Evolutionary conservation across 495 filamentous ascomycete genomes (phyloP).

Genomic region (Penicillium lividum): DNA sequence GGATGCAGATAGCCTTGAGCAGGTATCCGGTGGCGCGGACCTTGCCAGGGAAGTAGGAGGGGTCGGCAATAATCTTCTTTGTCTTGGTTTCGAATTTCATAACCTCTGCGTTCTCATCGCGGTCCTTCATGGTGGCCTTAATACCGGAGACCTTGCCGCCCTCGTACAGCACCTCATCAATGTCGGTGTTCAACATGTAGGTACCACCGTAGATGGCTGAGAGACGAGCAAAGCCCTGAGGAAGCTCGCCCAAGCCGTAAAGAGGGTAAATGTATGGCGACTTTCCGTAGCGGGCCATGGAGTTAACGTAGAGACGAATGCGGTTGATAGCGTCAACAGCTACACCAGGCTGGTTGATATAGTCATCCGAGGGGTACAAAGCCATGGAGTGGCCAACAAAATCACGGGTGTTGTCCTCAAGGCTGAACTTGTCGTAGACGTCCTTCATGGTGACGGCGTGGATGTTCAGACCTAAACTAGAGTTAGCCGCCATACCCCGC

Average conservation of each 20-base stretch:
- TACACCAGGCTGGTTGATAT: slow-evolving; percentile 69
- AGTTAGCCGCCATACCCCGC: slow-evolving; percentile 22
- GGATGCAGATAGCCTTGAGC: slow-evolving; percentile 93
- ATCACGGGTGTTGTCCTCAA: slow-evolving; percentile 89
- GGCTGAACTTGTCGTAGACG: slow-evolving; percentile 94
- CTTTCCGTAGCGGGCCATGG: slow-evolving; percentile 96
- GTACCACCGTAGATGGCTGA: slow-evolving; percentile 98
- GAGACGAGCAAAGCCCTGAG: slow-evolving; percentile 95
- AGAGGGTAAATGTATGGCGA: slow-evolving; percentile 99
- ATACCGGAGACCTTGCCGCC: slow-evolving; percentile 84
- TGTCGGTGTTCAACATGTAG: slow-evolving; percentile 95
- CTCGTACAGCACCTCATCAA: slow-evolving; percentile 85
- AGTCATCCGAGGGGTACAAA: slow-evolving; percentile 84
- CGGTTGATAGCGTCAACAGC: slow-evolving; percentile 88
- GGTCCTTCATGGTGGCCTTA: slow-evolving; percentile 92
- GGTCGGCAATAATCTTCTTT: slow-evolving; percentile 94
- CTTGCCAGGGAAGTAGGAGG: slow-evolving; percentile 93
- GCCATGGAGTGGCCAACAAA: slow-evolving; percentile 99
- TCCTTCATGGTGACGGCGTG: slow-evolving; percentile 85
- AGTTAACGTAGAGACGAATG: slow-evolving; percentile 95
- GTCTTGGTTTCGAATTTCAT: slow-evolving; percentile 96
- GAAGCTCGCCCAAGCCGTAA: slow-evolving; percentile 95
- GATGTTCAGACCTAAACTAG: slow-evolving; percentile 73
- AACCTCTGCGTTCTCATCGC: slow-evolving; percentile 69
- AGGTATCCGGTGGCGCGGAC: slow-evolving; percentile 83